Conservation (phyloP, 2,329 filamentous ascomycete species). For the Phialophora macrospora region DNA sequence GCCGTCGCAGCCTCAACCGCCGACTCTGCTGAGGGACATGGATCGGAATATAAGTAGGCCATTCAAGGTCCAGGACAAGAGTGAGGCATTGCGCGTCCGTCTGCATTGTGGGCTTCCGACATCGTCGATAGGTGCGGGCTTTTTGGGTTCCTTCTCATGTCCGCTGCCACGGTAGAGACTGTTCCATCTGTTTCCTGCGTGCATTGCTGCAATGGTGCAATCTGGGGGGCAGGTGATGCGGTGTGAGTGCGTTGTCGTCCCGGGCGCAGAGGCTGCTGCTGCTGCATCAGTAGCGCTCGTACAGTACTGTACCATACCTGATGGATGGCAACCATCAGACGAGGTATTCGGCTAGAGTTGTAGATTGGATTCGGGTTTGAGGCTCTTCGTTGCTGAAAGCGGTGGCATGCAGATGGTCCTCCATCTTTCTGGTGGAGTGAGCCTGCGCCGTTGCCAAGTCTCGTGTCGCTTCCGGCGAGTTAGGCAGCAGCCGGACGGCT, state of each 20-base stretch:
- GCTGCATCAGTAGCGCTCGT: conserved; percentile 10
- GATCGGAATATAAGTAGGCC: background rate
- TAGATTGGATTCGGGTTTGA: background rate
- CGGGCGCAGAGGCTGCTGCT: no score
- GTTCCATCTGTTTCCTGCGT: background rate
- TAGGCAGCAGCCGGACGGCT: no score
- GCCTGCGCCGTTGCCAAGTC: background rate
- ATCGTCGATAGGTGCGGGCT: background rate
- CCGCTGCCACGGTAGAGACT: no score
- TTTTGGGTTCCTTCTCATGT: no score
- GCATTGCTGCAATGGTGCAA: conserved; percentile 9
- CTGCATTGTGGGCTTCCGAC: background rate
- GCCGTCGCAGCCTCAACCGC: conserved; percentile 8
- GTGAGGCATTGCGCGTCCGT: background rate
- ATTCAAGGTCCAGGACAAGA: background rate
- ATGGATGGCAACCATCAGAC: background rate
- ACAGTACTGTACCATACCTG: conserved; percentile 13
- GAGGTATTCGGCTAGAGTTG: conserved; percentile 11
- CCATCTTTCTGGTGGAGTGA: background rate
- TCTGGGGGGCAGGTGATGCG: background rate
- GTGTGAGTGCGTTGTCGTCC: background rate
- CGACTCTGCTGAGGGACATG: background rate
- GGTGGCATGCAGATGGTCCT: no score
- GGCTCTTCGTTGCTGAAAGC: no score
- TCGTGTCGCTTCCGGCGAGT: no score